Evolutionary conservation across 441 rosid genomes (phyloP), one percentile per base, ranked within the genome.

Genomic region (Raphanus hybrid): DNA sequence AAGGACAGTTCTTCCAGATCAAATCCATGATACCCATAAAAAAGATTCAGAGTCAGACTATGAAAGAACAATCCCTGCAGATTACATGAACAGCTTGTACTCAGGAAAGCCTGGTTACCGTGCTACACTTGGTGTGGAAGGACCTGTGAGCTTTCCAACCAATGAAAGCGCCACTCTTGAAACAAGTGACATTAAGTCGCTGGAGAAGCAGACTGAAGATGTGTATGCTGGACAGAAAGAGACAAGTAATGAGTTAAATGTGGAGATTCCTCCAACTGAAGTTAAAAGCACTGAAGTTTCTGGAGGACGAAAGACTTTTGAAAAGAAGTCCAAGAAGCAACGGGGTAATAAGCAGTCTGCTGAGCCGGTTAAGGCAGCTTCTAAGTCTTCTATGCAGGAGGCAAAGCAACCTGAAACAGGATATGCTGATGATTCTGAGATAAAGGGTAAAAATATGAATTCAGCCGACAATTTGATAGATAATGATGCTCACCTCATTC

Each of bases 271-370:
- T 29, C 59, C 71, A 10, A 50, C 82, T 43, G 93, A 82, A 76
- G 77, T 62, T 32, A 87, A 85, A 78, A 79, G 63, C 81, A 81
- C 54, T 71, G 97, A 92, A 81, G 81, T 73, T 39, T 84, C 84
- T 64, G 97, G 88, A 71, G 85, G 74, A 18, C 89, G 85, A 69
- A 96, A 91, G 78, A 73, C 87, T 66, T 84, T 91, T 16, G 98
- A 89, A 75, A 96, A 94, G 90, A 94, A 91, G 85, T 83, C 97
- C 23, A 90, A 88, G 81, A 94, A 89, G 83, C 97, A 91, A 75
- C 94, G 94, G 70, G 80, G 89, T 81, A 72, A 80, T 5, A 92
- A 88, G 86, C 89, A 82, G 78, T 70, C 89, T 41, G 75, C 89
- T 80, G 97, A 91, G 59, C 86, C 79, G 74, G 85, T 78, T 29